Conservation (phyloP, 1,139 yeast genomes). For the Lodderomyces beijingensis region DNA sequence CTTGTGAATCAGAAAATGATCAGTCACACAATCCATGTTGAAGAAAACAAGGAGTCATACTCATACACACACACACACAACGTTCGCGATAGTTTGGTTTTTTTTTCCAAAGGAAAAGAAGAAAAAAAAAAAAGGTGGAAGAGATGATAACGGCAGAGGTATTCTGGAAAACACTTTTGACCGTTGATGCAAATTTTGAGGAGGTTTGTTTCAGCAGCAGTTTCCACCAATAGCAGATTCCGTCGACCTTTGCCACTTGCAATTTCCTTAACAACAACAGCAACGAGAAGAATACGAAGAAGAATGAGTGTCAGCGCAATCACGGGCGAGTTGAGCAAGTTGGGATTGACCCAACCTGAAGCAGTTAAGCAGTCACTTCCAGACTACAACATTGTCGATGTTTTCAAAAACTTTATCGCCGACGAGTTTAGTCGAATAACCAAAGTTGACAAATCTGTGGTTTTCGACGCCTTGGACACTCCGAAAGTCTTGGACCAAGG, state of each 20-base stretch:
- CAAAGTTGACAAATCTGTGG: constrained; percentile 63
- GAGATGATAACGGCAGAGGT: not conserved
- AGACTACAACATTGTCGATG: constrained; percentile 70
- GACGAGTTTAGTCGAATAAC: constrained; percentile 70
- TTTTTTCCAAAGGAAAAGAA: constrained; percentile 1
- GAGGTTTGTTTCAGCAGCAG: not conserved
- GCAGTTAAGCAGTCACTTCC: constrained; percentile 49
- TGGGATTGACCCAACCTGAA: constrained; percentile 34
- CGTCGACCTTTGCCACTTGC: too few relatives aligned
- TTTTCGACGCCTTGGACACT: constrained; percentile 85
- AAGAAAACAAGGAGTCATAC: too few relatives aligned
- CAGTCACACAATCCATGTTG: too few relatives aligned
- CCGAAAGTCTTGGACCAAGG: constrained; percentile 87
- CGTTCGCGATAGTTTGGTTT: too few relatives aligned
- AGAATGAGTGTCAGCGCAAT: constrained; percentile 19
- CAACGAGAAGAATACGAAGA: too few relatives aligned
- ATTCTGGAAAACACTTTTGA: not conserved
- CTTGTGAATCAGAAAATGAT: too few relatives aligned
- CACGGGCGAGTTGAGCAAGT: constrained; percentile 30
- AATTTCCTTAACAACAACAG: too few relatives aligned
- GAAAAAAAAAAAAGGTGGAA: not conserved
- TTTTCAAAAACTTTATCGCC: constrained; percentile 85
- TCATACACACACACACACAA: too few relatives aligned
- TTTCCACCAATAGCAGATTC: not conserved
- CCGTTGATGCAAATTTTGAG: constrained; percentile 11